Evolutionary conservation across 179 eudicot genomes (phyloP).

Genomic region (Silene noctiflora): DNA sequence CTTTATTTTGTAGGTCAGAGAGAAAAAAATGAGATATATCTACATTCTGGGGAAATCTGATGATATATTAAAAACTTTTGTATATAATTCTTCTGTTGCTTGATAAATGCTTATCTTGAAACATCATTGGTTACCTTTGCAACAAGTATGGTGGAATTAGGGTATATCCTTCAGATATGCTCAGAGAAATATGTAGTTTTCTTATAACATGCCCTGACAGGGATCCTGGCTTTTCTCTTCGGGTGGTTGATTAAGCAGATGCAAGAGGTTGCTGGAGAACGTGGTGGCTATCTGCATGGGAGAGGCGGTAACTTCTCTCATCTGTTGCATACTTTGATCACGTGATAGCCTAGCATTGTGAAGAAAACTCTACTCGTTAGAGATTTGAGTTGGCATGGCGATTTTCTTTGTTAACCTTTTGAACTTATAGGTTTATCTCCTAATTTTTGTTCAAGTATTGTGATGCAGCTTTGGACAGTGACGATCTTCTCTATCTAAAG

Average conservation of each 20-base stretch:
- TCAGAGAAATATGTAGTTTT: slow-evolving; percentile 24
- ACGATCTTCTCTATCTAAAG: slow-evolving; percentile 95
- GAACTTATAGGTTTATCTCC: slow-evolving; percentile 15
- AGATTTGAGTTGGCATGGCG: neutral
- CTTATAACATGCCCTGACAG: slow-evolving; percentile 99
- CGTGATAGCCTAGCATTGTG: neutral
- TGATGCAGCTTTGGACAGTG: slow-evolving; percentile 96
- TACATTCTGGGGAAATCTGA: too few relatives aligned
- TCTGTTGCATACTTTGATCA: slow-evolving; percentile 6
- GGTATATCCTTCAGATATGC: neutral
- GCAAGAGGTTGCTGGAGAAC: slow-evolving; percentile 99
- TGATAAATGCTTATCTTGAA: neutral
- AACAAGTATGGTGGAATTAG: neutral
- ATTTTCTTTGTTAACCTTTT: neutral
- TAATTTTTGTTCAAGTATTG: slow-evolving; percentile 35
- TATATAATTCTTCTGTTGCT: neutral
- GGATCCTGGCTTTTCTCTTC: slow-evolving; percentile 72
- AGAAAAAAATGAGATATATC: neutral
- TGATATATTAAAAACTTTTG: too few relatives aligned
- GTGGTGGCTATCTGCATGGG: slow-evolving; percentile 99
- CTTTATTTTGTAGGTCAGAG: neutral
- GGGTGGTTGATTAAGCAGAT: slow-evolving; percentile 82
- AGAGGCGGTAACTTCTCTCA: slow-evolving; percentile 72
- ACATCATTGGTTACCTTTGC: neutral
- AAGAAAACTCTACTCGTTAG: neutral